Evolutionary conservation across 768 basidiomycete genomes (phyloP).

Genomic region (Pleurotus tuber-regium): DNA sequence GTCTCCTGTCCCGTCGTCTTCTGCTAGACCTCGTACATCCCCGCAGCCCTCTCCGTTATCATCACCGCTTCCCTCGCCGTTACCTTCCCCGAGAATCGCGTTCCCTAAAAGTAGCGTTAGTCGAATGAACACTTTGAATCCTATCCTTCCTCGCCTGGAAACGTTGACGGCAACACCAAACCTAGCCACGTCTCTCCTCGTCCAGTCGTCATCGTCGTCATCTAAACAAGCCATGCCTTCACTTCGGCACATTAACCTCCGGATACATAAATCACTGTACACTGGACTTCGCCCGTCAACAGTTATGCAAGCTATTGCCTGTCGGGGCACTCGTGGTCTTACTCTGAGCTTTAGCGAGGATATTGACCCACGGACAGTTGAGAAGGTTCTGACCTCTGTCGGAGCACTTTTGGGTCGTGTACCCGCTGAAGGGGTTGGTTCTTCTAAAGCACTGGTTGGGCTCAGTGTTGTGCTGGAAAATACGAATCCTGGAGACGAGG

Average conservation of each 20-base stretch:
- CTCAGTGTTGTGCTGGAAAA: slow-evolving; percentile 21
- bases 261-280: slow-evolving; percentile 42
- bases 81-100: slow-evolving; percentile 5
- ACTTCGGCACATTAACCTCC: slow-evolving; percentile 8
- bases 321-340: slow-evolving; percentile 29
- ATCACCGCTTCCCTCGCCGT: slow-evolving; percentile 14
- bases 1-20: slow-evolving; percentile 2
- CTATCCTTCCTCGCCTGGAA: slow-evolving; percentile 3
- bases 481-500: slow-evolving; percentile 31
- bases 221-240: slow-evolving; percentile 6
- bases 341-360: slow-evolving; percentile 33
- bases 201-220: not conserved
- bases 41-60: slow-evolving; percentile 14
- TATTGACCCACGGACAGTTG: slow-evolving; percentile 43
- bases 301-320: slow-evolving; percentile 30
- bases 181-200: slow-evolving; percentile 4
- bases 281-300: slow-evolving; percentile 42
- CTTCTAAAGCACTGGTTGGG: slow-evolving; percentile 20
- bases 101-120: slow-evolving; percentile 1
- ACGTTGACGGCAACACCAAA: slow-evolving; percentile 1
- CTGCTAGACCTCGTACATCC: slow-evolving; percentile 13
- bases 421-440: slow-evolving; percentile 17
- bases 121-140: not conserved
- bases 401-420: slow-evolving; percentile 31
- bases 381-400: slow-evolving; percentile 41